These are phyloP conservation scores for Aspergillus sp. DNA, from an alignment of 2,329 filamentous ascomycete species.

Conservation along the genomic window DNA sequence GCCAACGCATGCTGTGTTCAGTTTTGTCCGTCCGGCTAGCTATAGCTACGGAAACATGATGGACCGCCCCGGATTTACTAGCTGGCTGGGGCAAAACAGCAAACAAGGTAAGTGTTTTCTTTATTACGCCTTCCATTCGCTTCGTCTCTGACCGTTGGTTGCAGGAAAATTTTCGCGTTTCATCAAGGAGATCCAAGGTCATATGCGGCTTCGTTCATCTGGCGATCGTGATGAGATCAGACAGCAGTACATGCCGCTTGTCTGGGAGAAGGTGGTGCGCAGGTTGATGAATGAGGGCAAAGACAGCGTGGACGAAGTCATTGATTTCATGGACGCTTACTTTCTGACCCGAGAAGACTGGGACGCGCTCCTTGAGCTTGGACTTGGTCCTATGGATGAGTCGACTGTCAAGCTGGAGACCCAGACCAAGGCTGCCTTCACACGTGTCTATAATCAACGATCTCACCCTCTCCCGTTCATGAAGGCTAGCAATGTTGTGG, in stretches of 20 bases:
- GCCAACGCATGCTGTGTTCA: constrained; percentile 93
- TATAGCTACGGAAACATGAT: constrained; percentile 72
- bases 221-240: constrained; percentile 89
- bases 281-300: constrained; percentile 70
- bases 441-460: constrained; percentile 77
- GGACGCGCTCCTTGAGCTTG: constrained; percentile 84
- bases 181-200: constrained; percentile 89
- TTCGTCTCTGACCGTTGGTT: constrained; percentile 3
- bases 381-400: constrained; percentile 74
- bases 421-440: constrained; percentile 83
- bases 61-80: constrained; percentile 66
- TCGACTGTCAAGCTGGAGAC: constrained; percentile 68
- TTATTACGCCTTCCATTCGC: not conserved
- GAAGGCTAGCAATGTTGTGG: constrained; percentile 72
- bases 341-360: constrained; percentile 92
- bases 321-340: constrained; percentile 94
- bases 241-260: constrained; percentile 82
- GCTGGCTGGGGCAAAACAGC: constrained; percentile 93
- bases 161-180: constrained; percentile 61
- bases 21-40: constrained; percentile 83
- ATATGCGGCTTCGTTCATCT: constrained; percentile 86
- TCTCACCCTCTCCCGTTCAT: constrained; percentile 91
- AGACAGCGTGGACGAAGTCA: constrained; percentile 71
- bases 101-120: constrained; percentile 55
- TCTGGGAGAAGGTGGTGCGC: constrained; percentile 75